Percentiles rank a stretch among this genome's conserved stretches.
Conservation (phyloP, 495 filamentous ascomycete species). For the Symbiotaphrina buchneri region DNA sequence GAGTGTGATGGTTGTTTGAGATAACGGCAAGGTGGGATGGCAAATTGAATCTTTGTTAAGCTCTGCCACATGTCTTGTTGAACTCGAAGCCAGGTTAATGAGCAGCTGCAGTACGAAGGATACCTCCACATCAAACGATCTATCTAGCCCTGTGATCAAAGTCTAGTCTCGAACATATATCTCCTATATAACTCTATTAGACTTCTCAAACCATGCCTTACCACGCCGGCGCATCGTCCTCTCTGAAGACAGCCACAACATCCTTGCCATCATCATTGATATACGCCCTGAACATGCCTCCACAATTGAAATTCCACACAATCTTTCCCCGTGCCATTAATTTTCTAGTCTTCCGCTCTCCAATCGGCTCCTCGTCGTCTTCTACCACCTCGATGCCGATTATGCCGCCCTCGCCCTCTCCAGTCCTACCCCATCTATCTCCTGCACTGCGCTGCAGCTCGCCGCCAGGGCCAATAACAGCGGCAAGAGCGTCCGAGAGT, state of each 20-base stretch:
- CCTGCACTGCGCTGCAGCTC: conserved; percentile 60
- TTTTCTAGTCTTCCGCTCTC: conserved; percentile 13
- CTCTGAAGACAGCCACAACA: conserved; percentile 39
- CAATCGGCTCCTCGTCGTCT: conserved; percentile 11
- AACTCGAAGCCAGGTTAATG: too few species aligned
- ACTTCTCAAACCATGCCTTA: too few species aligned
- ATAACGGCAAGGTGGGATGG: too few species aligned
- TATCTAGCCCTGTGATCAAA: too few species aligned
- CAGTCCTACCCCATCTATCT: conserved; percentile 47
- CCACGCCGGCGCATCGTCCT: too few species aligned
- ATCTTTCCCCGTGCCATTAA: conserved; percentile 22
- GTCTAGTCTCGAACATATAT: too few species aligned
- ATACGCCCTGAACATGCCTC: conserved; percentile 77
- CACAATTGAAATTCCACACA: conserved; percentile 67
- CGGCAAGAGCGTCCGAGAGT: conserved; percentile 26
- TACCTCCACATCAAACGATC: too few species aligned
- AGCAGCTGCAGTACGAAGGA: too few species aligned
- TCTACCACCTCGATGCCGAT: conserved; percentile 62
- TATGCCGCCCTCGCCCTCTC: conserved; percentile 69
- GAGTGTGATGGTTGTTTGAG: too few species aligned
- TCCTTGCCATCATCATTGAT: conserved; percentile 37
- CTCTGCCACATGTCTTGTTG: too few species aligned
- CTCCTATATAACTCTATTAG: too few species aligned
- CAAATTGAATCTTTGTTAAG: too few species aligned
- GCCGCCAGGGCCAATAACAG: conserved; percentile 45